A percentile compares a stretch with the other conserved stretches of the same genome.
These are phyloP conservation scores for Torulaspora delbrueckii DNA, from an alignment of 805 yeast genomes.

Conservation along the genomic window DNA sequence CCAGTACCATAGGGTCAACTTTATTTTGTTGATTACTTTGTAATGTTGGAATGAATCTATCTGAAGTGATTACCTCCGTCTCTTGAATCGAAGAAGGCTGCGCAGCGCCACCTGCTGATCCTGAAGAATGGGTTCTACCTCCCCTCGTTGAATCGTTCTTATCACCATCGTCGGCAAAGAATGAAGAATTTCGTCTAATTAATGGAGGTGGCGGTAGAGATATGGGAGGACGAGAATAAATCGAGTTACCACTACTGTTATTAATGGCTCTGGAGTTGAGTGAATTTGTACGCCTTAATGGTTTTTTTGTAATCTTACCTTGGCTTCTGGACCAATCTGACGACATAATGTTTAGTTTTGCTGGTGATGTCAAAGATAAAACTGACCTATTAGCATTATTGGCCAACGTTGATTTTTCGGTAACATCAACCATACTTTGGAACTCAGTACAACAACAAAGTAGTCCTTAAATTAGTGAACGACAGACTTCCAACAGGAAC, in stretches of 20 bases:
- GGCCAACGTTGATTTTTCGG: constrained; percentile 15
- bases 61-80: constrained; percentile 38
- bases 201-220: constrained; percentile 30
- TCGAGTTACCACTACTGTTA: constrained; percentile 2
- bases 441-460: background rate
- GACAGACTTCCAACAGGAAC: background rate
- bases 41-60: constrained; percentile 59
- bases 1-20: constrained; percentile 23
- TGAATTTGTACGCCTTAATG: constrained; percentile 25
- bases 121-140: constrained; percentile 10
- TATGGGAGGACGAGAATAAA: constrained; percentile 25
- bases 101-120: constrained; percentile 4
- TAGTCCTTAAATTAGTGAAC: background rate
- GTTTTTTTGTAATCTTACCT: constrained; percentile 23
- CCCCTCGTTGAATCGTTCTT: constrained; percentile 6
- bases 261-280: constrained; percentile 19
- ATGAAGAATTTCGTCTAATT: constrained; percentile 33
- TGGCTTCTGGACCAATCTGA: constrained; percentile 21
- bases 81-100: constrained; percentile 12
- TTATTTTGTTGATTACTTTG: constrained; percentile 40
- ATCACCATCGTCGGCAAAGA: constrained; percentile 30
- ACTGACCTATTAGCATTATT: constrained; percentile 34
- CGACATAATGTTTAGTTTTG: constrained; percentile 43
- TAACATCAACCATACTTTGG: constrained; percentile 10
- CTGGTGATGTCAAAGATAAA: constrained; percentile 42